Base-by-base conservation (phyloP, 139 green algal genomes). In the Ettlia oleoabundans region DNA sequence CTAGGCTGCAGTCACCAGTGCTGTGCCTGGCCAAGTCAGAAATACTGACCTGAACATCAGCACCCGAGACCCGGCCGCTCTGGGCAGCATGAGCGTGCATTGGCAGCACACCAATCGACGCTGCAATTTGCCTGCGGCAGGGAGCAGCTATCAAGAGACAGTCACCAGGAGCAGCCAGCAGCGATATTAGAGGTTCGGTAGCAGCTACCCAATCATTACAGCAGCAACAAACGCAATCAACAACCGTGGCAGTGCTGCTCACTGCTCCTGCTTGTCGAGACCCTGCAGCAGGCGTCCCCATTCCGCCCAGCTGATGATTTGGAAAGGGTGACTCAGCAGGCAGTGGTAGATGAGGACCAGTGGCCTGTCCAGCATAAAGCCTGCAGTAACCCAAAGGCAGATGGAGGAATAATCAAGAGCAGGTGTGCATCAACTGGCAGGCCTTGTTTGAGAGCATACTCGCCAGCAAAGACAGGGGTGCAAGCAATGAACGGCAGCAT, bases 271-370 rank as follows among this genome's bases (percentile, higher is more conserved):
- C 26, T 52, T 40, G 73, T 37, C 74, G 33, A 84, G 41, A 9
- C 15, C 40, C 15, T 58, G 19, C 10, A 88, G 73, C 65, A 83
- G 5, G n/a, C 22, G n/a, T 2, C 61, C 72, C 85, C 87, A 92
- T 6, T 41, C 41, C 3, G 43, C 18, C 89, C 89, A 92, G 80
- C 76, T 72, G 47, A 13, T 33, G 4, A 90, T 79, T 7, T 74
- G 52, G 51, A 89, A 82, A 28, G 83, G 76, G n/a, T 82, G 72
- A 4, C 84, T 76, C 38, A 82, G 51, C 37, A 88, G 63, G 70
- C 81, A 55, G 64, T 81, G 68, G 64, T 74, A 85, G 32, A 91
- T 42, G 42, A 86, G 61, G 33, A 88, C 85, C 68, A 87, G 53
- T 4, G 77, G 61, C 41, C 63, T 51, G 9, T 77, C 86, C 78